These are phyloP conservation scores for Pichia sp. DNA, from an alignment of 1,139 yeast species.

Conservation along the genomic window DNA sequence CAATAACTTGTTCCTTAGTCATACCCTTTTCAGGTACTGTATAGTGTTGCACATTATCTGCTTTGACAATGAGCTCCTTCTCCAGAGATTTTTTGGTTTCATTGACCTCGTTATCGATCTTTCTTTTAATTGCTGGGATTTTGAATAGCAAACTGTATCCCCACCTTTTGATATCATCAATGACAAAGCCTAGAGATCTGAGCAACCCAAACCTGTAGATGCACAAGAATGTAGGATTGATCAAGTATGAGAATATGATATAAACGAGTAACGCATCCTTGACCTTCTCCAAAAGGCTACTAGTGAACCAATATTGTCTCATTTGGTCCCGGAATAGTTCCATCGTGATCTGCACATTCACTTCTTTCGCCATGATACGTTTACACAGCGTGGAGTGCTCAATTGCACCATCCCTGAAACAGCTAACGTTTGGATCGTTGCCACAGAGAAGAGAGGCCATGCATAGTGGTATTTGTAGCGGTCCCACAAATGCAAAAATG, in stretches of 20 bases:
- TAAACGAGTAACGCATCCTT: constrained; percentile 9
- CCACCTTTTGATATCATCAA: constrained; percentile 3
- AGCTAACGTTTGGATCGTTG: too few relatives aligned
- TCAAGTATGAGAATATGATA: constrained; percentile 1
- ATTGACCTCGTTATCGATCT: constrained; percentile 54
- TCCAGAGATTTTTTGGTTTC: constrained; percentile 46
- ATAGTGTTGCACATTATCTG: constrained; percentile 38
- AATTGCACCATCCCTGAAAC: too few relatives aligned
- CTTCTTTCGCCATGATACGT: too few relatives aligned
- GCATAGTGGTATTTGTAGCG: too few relatives aligned
- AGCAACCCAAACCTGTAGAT: constrained; percentile 21
- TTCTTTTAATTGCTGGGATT: constrained; percentile 48
- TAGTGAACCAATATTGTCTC: constrained; percentile 2
- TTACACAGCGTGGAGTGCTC: too few relatives aligned
- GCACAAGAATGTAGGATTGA: constrained; percentile 4
- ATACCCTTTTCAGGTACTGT: constrained; percentile 55
- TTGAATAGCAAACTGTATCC: constrained; percentile 29
- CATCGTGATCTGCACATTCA: too few relatives aligned
- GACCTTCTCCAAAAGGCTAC: not conserved
- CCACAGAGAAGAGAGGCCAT: too few relatives aligned
- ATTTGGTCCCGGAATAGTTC: too few relatives aligned
- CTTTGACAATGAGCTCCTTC: constrained; percentile 44
- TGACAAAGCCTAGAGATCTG: constrained; percentile 7
- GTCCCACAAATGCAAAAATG: too few relatives aligned
- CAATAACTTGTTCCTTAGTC: constrained; percentile 34